Evolutionary conservation across 2,329 filamentous ascomycete genomes (phyloP), one percentile per base, ranked within the genome.

Genomic region (Bipolaris bicolor): DNA sequence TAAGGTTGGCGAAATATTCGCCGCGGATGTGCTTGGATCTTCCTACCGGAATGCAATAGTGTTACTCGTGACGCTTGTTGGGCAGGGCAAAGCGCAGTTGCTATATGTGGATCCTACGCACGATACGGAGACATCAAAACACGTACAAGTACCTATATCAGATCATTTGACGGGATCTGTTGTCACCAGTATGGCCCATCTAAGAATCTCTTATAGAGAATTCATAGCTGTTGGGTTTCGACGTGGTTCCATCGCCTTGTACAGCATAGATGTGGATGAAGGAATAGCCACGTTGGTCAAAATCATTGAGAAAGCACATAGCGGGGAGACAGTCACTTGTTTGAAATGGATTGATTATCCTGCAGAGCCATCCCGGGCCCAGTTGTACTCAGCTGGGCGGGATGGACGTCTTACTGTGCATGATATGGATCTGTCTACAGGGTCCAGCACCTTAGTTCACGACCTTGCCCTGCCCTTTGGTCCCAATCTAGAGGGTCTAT

Each of bases 401-500:
- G 90, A 97, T 72, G 91, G 92, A 2, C 86, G 82, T 48, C 92
- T 89, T 65, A 85, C 89, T 37, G 86, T 94, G 47, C 91, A 86
- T 50, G 33, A 56, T 34, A 52, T 80, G 5, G 57, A 79, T 5
- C 50, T 72, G 2, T 52, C 61, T 2, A 57, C 64, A 0, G 59
- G 65, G 1, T 37, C 47, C 2, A 31, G 73, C 1, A 57, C 75
- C 10, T 80, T 89, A 1, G 77, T 90, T 5, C 91, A 96, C 74
- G 85, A 88, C 63, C 85, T 88, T 0, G 79, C 81, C 3, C 85
- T 90, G 1, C 87, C 90, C 0, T 86, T 96, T 41, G 90, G 90
- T 0, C 88, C 89, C 1, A 87, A 91, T 64, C 84, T 97, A 36
- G 91, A 96, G 73, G 87, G 88, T 0, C 83, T 89, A 0, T 88